Evolutionary conservation across 2,329 filamentous ascomycete genomes (phyloP).

Genomic region (Cladophialophora exuberans): DNA sequence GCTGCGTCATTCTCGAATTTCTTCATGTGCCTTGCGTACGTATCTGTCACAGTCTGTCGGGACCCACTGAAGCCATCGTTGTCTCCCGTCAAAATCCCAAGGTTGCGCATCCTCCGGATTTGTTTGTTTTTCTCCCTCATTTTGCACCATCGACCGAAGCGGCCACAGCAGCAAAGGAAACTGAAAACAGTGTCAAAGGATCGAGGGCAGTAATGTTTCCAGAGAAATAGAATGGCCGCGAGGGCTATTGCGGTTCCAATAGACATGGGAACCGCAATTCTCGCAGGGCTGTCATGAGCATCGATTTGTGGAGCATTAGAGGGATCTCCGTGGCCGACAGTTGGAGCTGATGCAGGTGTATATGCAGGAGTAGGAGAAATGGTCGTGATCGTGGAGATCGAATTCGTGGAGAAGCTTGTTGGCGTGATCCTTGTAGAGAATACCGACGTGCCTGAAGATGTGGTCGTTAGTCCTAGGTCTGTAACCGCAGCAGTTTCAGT

Average conservation of each 20-base stretch:
- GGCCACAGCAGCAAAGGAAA: constrained; percentile 1
- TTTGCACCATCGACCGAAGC: constrained; percentile 11
- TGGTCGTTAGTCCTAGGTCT: no score
- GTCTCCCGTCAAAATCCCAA: constrained; percentile 12
- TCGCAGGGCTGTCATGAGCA: background rate
- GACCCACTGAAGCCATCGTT: constrained; percentile 1
- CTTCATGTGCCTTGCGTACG: constrained; percentile 16
- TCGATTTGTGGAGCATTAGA: background rate
- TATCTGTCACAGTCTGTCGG: background rate
- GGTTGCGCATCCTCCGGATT: background rate
- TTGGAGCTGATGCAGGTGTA: background rate
- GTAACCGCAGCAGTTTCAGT: no score
- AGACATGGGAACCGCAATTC: constrained; percentile 15
- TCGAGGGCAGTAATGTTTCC: constrained; percentile 9
- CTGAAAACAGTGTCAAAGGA: constrained; percentile 15
- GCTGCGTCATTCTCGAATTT: constrained; percentile 21
- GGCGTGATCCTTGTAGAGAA: no score
- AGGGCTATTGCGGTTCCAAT: constrained; percentile 3
- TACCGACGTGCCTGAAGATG: no score
- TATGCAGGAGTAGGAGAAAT: no score
- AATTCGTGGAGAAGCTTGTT: no score
- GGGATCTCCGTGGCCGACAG: no score
- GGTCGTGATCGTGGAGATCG: no score
- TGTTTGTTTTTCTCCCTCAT: constrained; percentile 13
- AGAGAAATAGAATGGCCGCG: constrained; percentile 5